phyloP scores from a whole-genome alignment of 129 eudicot genomes.

The Chrysanthemum makinoi region DNA sequence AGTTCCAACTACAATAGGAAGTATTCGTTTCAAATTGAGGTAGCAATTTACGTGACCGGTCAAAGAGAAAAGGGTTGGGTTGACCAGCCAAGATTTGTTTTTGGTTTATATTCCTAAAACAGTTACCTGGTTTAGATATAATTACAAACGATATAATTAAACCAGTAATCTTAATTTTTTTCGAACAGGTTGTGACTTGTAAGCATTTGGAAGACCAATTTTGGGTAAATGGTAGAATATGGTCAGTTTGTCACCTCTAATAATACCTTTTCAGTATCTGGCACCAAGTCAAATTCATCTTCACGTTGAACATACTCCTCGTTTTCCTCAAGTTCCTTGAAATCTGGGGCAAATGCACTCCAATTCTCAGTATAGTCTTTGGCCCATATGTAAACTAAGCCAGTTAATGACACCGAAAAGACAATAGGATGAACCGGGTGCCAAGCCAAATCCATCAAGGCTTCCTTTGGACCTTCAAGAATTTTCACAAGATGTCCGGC shows the following conservation, averaged over 20 bases:
- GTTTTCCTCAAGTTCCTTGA: slow-evolving; percentile 96
- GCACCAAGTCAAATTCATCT: slow-evolving; percentile 93
- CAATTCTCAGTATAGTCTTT: slow-evolving; percentile 96
- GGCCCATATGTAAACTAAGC: slow-evolving; percentile 94
- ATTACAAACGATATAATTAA: too few species aligned
- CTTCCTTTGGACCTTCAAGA: slow-evolving; percentile 98
- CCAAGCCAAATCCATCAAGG: slow-evolving; percentile 91
- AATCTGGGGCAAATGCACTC: slow-evolving; percentile 99
- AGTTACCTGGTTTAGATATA: too few species aligned
- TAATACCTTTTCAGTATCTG: slow-evolving; percentile 67
- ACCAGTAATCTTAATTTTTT: too few species aligned
- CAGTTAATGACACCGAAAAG: slow-evolving; percentile 81
- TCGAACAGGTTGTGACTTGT: background rate
- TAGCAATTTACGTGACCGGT: background rate
- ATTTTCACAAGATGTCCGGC: slow-evolving; percentile 97
- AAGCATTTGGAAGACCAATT: background rate
- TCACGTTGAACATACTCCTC: slow-evolving; percentile 98
- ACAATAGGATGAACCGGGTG: slow-evolving; percentile 94
- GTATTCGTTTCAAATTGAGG: too few species aligned
- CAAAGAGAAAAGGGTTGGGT: background rate
- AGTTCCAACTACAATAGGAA: background rate
- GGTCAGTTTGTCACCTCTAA: background rate
- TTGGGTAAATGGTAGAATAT: background rate
- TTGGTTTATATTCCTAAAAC: too few species aligned
- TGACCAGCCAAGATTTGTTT: too few species aligned